These are phyloP conservation scores for Alternaria conjuncta DNA, from an alignment of 2,329 filamentous ascomycete genomes.

Conservation along the genomic window DNA sequence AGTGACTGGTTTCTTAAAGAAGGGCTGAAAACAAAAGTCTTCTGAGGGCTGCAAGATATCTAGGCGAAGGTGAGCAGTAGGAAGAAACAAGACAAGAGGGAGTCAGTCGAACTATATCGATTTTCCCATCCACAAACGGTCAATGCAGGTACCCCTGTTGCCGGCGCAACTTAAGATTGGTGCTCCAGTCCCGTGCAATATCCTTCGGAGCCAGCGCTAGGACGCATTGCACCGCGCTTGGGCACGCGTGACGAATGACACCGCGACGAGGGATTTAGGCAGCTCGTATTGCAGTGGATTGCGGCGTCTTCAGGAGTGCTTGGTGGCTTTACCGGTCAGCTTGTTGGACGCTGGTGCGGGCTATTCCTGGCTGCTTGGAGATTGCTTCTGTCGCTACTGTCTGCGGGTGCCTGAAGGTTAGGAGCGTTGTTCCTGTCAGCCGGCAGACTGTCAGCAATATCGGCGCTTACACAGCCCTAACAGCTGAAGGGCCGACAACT, in stretches of 20 bases:
- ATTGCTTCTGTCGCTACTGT: neutral
- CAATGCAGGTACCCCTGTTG: conserved; percentile 10
- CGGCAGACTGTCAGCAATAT: neutral
- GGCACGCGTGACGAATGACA: conserved; percentile 19
- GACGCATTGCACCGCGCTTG: neutral
- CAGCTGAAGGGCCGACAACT: neutral
- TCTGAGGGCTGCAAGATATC: conserved; percentile 19
- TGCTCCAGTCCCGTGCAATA: conserved; percentile 17
- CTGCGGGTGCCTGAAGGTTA: conserved; percentile 12
- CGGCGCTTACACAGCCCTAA: neutral
- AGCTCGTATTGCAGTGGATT: conserved; percentile 12
- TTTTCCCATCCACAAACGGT: conserved; percentile 14
- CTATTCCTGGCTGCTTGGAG: conserved; percentile 19
- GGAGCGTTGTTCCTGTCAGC: conserved; percentile 3
- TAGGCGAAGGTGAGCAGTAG: conserved; percentile 12
- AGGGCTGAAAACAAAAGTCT: conserved; percentile 37
- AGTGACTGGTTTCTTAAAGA: conserved; percentile 34
- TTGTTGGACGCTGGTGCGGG: conserved; percentile 8
- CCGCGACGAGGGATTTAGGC: conserved; percentile 15
- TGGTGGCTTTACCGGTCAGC: conserved; percentile 14
- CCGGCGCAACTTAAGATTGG: conserved; percentile 13
- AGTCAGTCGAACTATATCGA: conserved; percentile 32
- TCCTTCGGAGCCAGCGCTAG: conserved; percentile 5
- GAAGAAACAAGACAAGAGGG: conserved; percentile 14
- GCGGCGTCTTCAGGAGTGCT: conserved; percentile 18